Conservation (phyloP, 345 rosid species). For the Turritis glabra region DNA sequence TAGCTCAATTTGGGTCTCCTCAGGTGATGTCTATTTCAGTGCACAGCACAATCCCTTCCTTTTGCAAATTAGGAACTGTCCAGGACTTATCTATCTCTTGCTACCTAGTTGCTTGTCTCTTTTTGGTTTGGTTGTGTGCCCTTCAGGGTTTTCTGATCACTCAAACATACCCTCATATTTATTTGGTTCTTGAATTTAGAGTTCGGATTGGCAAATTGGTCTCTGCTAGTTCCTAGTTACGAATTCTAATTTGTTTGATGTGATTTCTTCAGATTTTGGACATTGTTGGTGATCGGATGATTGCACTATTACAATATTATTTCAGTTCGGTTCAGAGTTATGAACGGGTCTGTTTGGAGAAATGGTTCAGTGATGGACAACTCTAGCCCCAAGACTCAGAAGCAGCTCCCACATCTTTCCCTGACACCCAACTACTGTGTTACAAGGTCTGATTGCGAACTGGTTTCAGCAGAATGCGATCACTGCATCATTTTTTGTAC, state of each 20-base stretch:
- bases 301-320: conserved; percentile 71
- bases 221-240: conserved; percentile 4
- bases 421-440: conserved; percentile 96
- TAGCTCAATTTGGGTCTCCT: no score
- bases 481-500: background rate
- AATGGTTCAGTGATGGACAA: conserved; percentile 88
- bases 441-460: conserved; percentile 77
- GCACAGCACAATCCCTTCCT: conserved; percentile 40
- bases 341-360: conserved; percentile 82
- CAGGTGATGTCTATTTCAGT: conserved; percentile 48
- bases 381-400: conserved; percentile 86
- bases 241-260: conserved; percentile 6
- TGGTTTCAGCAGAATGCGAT: conserved; percentile 85
- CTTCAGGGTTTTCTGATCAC: background rate
- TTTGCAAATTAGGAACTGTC: conserved; percentile 52
- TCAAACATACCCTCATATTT: background rate
- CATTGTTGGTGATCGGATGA: conserved; percentile 79
- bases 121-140: no score
- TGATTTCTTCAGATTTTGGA: conserved; percentile 66
- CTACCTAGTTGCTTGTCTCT: background rate
- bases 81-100: background rate
- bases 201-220: background rate
- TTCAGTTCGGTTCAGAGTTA: conserved; percentile 96
- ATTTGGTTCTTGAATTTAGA: background rate
- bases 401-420: conserved; percentile 70